phyloP scores from a whole-genome alignment of 140 eudicot species.

The Bidens hawaiensis region DNA sequence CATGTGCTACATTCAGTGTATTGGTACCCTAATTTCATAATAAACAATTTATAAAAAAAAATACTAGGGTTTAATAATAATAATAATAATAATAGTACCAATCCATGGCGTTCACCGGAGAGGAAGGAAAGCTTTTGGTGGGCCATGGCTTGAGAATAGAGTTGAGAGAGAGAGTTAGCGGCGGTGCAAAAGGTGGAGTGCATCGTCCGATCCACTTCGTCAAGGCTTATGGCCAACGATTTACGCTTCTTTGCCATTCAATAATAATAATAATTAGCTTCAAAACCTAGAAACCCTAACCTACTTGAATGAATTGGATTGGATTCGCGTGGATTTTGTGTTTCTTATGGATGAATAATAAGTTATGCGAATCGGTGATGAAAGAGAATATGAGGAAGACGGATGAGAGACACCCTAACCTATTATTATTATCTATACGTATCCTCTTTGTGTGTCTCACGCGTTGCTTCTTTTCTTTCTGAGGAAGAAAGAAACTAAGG shows the following conservation, averaged over 20 bases:
- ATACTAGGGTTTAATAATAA: neutral
- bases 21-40: neutral
- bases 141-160: slow-evolving; percentile 54
- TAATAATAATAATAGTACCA: slow-evolving; percentile 29
- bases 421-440: slow-evolving; percentile 26
- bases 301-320: slow-evolving; percentile 6
- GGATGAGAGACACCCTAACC: no score
- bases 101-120: slow-evolving; percentile 60
- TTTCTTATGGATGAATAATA: no score
- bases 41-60: no score
- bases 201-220: slow-evolving; percentile 68
- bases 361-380: slow-evolving; percentile 15
- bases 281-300: neutral
- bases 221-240: slow-evolving; percentile 52
- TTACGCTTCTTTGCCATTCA: slow-evolving; percentile 63
- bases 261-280: neutral
- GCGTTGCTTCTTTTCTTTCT: slow-evolving; percentile 13
- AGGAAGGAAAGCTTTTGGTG: slow-evolving; percentile 59
- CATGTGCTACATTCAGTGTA: neutral
- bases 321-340: slow-evolving; percentile 15
- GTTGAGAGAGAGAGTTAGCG: slow-evolving; percentile 61
- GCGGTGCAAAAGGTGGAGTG: slow-evolving; percentile 48
- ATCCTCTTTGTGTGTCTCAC: slow-evolving; percentile 25
- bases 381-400: slow-evolving; percentile 15
- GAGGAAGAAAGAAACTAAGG: no score